Conservation (phyloP, 2,329 filamentous ascomycete genomes). For the Dothidotthia symphoricarpi region DNA sequence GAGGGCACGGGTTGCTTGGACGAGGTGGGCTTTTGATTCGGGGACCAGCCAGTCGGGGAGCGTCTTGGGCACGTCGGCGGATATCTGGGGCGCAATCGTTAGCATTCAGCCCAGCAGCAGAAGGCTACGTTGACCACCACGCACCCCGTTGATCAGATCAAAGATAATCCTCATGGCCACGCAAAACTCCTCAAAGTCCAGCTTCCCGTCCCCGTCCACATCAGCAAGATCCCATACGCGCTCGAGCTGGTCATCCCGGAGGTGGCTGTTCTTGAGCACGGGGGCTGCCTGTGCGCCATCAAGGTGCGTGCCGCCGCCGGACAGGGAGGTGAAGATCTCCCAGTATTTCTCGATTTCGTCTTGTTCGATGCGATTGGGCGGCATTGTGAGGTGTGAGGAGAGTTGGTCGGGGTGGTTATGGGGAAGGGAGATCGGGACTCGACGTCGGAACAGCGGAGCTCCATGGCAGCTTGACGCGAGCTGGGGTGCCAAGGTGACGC, state of each 20-base stretch:
- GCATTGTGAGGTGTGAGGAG: slow-evolving; percentile 25
- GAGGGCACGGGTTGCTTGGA: slow-evolving; percentile 51
- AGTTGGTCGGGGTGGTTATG: neutral
- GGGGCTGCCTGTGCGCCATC: slow-evolving; percentile 68
- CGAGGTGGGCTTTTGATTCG: slow-evolving; percentile 61
- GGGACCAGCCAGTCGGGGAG: slow-evolving; percentile 96
- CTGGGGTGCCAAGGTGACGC: too few relatives aligned
- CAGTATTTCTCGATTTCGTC: slow-evolving; percentile 76
- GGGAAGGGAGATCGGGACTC: neutral
- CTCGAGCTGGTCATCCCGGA: slow-evolving; percentile 84
- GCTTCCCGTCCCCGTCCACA: slow-evolving; percentile 93
- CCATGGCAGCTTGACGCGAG: neutral
- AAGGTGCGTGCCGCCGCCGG: slow-evolving; percentile 63
- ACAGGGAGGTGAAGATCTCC: slow-evolving; percentile 72
- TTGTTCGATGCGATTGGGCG: slow-evolving; percentile 62
- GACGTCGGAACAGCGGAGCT: neutral
- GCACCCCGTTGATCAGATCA: slow-evolving; percentile 90
- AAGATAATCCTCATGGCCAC: slow-evolving; percentile 98
- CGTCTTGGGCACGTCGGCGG: slow-evolving; percentile 70
- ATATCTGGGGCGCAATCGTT: slow-evolving; percentile 61
- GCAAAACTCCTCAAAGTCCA: slow-evolving; percentile 99
- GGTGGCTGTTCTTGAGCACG: slow-evolving; percentile 70
- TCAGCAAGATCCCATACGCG: slow-evolving; percentile 96
- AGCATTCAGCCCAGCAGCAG: neutral
- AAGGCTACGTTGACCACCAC: too few relatives aligned